These are phyloP conservation scores for Hibiscus trionum DNA, from an alignment of 345 rosid genomes.

Conservation along the genomic window DNA sequence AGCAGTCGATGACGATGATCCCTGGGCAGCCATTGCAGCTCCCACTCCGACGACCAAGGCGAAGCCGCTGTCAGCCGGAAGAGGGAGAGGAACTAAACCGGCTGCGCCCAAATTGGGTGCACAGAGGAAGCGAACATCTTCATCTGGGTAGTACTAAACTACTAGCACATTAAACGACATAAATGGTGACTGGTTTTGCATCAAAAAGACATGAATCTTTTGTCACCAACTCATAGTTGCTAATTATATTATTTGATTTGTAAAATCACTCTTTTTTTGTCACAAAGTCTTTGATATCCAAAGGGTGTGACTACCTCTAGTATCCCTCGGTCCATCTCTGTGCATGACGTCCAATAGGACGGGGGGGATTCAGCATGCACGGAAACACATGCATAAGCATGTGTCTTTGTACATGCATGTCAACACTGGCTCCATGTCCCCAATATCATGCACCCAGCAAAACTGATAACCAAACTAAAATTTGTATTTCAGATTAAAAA, in stretches of 20 bases:
- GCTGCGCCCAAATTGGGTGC: conserved; percentile 73
- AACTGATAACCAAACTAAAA: background rate
- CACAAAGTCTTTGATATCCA: too few relatives aligned
- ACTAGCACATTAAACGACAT: too few relatives aligned
- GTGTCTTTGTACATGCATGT: too few relatives aligned
- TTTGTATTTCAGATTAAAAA: background rate
- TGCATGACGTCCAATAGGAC: background rate
- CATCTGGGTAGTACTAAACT: conserved; percentile 43
- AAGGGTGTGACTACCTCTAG: too few relatives aligned
- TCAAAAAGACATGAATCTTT: too few relatives aligned
- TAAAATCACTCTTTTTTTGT: too few relatives aligned
- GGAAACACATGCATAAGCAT: background rate
- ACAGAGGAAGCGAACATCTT: conserved; percentile 77
- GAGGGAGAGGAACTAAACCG: conserved; percentile 64
- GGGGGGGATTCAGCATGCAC: background rate
- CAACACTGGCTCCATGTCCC: background rate
- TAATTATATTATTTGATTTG: too few relatives aligned
- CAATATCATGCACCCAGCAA: too few relatives aligned
- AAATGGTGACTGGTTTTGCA: too few relatives aligned
- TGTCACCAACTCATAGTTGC: too few relatives aligned
- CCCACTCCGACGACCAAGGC: conserved; percentile 76
- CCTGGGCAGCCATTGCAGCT: conserved; percentile 97
- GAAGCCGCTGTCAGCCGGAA: conserved; percentile 39
- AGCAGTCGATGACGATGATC: conserved; percentile 59
- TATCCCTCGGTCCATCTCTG: too few relatives aligned